These are phyloP conservation scores for Artemisia annua DNA, from an alignment of 129 eudicot genomes.

Conservation along the genomic window DNA sequence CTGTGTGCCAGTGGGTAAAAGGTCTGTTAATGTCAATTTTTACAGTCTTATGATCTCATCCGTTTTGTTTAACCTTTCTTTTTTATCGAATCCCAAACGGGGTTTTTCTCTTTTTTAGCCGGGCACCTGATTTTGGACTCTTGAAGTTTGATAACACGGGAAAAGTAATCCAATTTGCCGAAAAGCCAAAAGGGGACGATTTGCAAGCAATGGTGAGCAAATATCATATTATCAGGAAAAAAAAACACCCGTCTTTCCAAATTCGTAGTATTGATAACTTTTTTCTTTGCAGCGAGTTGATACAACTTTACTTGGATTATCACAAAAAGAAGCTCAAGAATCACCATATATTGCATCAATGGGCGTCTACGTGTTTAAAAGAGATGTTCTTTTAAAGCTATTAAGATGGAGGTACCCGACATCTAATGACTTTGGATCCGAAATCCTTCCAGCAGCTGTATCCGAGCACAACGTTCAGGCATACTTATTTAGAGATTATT, in stretches of 20 bases:
- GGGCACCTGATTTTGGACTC: constrained; percentile 88
- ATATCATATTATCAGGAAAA: constrained; percentile 5
- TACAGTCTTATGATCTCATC: background rate
- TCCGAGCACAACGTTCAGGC: constrained; percentile 85
- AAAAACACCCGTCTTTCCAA: background rate
- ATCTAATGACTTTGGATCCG: constrained; percentile 88
- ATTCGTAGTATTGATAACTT: constrained; percentile 13
- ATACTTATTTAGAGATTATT: constrained; percentile 88
- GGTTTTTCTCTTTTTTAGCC: constrained; percentile 50
- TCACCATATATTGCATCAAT: constrained; percentile 95
- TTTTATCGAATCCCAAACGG: constrained; percentile 14
- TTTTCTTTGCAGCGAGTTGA: constrained; percentile 63
- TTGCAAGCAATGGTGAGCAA: constrained; percentile 82
- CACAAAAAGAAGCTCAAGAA: constrained; percentile 60
- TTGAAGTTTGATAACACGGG: constrained; percentile 86
- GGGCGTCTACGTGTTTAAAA: constrained; percentile 92
- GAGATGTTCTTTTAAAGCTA: constrained; percentile 76
- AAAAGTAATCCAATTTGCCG: constrained; percentile 73
- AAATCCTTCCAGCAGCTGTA: constrained; percentile 86
- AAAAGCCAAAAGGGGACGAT: constrained; percentile 79
- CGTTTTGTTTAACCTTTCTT: background rate
- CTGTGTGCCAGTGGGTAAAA: constrained; percentile 86
- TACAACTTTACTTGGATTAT: constrained; percentile 73
- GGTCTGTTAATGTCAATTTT: constrained; percentile 41
- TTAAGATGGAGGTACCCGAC: constrained; percentile 76